These are phyloP conservation scores for Neurospora sp. DNA, from an alignment of 495 filamentous ascomycete species.

Conservation along the genomic window DNA sequence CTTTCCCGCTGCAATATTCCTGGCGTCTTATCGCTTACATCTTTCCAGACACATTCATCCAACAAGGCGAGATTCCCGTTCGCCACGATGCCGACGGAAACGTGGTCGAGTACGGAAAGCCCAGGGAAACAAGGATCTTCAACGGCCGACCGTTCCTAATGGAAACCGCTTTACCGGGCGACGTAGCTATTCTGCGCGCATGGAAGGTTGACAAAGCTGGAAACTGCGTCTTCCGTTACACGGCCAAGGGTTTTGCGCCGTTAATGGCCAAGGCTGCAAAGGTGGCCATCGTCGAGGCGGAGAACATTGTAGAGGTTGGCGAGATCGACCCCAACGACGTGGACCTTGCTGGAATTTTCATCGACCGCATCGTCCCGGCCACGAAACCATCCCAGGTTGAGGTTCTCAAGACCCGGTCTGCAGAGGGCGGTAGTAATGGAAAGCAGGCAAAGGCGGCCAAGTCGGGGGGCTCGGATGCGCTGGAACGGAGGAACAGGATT, in stretches of 20 bases:
- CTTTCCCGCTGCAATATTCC: background rate
- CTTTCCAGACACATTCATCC: constrained; percentile 44
- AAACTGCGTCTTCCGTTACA: constrained; percentile 56
- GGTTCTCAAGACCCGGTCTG: constrained; percentile 37
- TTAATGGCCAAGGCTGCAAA: constrained; percentile 55
- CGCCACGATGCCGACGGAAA: constrained; percentile 41
- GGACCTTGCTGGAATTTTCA: constrained; percentile 53
- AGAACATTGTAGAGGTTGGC: constrained; percentile 53
- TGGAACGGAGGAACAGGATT: constrained; percentile 43
- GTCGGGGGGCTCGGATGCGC: constrained; percentile 17
- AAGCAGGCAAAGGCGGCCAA: constrained; percentile 5
- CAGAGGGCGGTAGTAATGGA: constrained; percentile 13
- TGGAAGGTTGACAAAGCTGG: constrained; percentile 57
- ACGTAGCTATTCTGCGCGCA: constrained; percentile 54
- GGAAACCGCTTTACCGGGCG: constrained; percentile 53
- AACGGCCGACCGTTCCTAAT: constrained; percentile 48
- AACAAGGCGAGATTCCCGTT: constrained; percentile 51
- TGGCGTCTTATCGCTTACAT: background rate
- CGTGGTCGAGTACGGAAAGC: constrained; percentile 42
- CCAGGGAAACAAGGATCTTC: constrained; percentile 51
- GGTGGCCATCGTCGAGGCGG: constrained; percentile 57
- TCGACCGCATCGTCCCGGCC: constrained; percentile 52
- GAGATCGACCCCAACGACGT: constrained; percentile 48
- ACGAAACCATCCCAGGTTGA: constrained; percentile 47
- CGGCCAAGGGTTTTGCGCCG: constrained; percentile 48